A percentile compares a stretch with the other conserved stretches of the same genome.
Evolutionary conservation across 495 filamentous ascomycete genomes (phyloP).

Genomic region (Penicillium argentinense): DNA sequence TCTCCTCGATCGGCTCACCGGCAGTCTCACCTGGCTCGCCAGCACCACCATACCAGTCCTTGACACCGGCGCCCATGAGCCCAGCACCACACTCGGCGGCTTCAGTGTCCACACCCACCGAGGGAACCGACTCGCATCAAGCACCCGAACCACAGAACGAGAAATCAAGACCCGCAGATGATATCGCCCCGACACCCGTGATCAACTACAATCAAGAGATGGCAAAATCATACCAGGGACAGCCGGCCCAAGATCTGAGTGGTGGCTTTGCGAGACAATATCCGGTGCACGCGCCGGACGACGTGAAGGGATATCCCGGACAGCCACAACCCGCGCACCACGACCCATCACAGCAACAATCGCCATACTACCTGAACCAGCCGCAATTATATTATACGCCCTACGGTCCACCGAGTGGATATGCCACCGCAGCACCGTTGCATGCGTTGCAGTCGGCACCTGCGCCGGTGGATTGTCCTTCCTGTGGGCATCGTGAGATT

Average conservation of each 20-base stretch:
- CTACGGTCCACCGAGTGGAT: slow-evolving; percentile 25
- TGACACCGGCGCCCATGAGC: neutral
- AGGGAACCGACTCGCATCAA: too few relatives aligned
- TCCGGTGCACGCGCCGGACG: neutral
- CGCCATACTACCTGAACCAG: slow-evolving; percentile 7
- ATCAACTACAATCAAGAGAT: neutral
- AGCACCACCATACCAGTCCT: neutral
- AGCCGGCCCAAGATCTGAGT: slow-evolving; percentile 5
- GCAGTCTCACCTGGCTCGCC: neutral
- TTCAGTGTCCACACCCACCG: too few relatives aligned
- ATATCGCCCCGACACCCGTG: neutral
- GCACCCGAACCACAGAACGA: neutral
- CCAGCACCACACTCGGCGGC: neutral
- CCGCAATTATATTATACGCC: slow-evolving; percentile 19
- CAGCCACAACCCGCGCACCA: slow-evolving; percentile 10
- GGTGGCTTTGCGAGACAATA: neutral
- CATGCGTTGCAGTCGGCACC: slow-evolving; percentile 35
- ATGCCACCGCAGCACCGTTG: slow-evolving; percentile 29
- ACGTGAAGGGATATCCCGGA: slow-evolving; percentile 20
- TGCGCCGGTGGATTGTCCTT: slow-evolving; percentile 50
- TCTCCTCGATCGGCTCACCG: too few relatives aligned
- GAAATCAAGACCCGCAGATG: slow-evolving; percentile 2
- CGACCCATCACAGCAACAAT: neutral
- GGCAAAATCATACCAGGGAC: slow-evolving; percentile 4
- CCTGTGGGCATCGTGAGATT: slow-evolving; percentile 47